These are phyloP conservation scores for Monilinia vaccinii-corymbosi DNA, from an alignment of 2,329 filamentous ascomycete genomes.

Conservation along the genomic window DNA sequence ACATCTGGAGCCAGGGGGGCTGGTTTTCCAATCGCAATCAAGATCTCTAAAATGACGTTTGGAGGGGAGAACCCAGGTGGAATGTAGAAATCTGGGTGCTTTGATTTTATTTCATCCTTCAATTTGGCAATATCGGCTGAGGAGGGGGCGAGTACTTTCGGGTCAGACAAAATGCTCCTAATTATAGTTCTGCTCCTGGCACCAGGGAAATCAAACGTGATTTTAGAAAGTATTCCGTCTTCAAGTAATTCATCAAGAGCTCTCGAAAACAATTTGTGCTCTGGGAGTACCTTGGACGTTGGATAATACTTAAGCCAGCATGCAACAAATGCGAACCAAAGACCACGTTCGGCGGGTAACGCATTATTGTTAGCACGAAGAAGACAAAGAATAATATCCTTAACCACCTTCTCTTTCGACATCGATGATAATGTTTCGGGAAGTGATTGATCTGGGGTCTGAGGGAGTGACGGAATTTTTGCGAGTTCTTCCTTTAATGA, in stretches of 20 bases:
- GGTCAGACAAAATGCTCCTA: conserved; percentile 4
- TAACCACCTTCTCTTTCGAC: conserved; percentile 8
- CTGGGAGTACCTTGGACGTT: conserved; percentile 16
- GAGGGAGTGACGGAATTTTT: not conserved
- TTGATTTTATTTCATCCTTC: conserved; percentile 17
- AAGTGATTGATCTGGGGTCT: not conserved
- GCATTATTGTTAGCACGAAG: conserved; percentile 19
- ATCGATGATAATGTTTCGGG: not conserved
- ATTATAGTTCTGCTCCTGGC: conserved; percentile 1
- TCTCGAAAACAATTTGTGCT: conserved; percentile 20
- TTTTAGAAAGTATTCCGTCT: conserved; percentile 13
- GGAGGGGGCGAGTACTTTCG: not conserved
- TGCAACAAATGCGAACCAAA: conserved; percentile 26
- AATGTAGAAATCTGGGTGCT: conserved; percentile 23
- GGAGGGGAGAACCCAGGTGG: conserved; percentile 23
- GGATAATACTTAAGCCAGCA: conserved; percentile 23
- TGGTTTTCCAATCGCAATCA: conserved; percentile 12
- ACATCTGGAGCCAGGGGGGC: not conserved
- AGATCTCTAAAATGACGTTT: conserved; percentile 13
- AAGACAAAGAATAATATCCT: conserved; percentile 17
- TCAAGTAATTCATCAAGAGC: conserved; percentile 22
- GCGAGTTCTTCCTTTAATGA: not conserved
- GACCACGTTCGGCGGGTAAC: conserved; percentile 24
- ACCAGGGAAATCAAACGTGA: not conserved
- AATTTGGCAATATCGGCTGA: conserved; percentile 12